These are phyloP conservation scores for Fusarium lateritium DNA, from an alignment of 2,329 filamentous ascomycete species.

Conservation along the genomic window DNA sequence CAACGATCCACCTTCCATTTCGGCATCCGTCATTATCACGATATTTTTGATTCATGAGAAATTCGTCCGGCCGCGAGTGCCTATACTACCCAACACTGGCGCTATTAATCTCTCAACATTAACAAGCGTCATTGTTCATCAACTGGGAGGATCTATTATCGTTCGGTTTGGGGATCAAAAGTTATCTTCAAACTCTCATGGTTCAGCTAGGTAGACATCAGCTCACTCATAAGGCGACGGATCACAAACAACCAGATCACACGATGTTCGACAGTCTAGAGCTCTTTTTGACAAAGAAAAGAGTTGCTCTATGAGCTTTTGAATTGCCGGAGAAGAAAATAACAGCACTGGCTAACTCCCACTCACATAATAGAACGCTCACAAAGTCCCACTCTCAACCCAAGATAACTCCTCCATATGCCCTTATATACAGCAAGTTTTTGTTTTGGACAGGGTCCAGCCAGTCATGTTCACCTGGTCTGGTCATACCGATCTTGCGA, in stretches of 20 bases:
- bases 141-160: not conserved
- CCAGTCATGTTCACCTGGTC: not conserved
- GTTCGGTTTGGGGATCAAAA: not conserved
- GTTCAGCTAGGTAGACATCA: not conserved
- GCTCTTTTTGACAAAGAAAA: not conserved
- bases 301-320: conserved; percentile 4
- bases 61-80: not conserved
- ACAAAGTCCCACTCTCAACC: not conserved
- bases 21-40: conserved; percentile 3
- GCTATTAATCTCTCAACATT: not conserved
- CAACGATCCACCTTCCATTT: conserved; percentile 39
- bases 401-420: conserved; percentile 1
- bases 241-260: not conserved
- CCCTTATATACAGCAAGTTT: conserved; percentile 7
- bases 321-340: conserved; percentile 2
- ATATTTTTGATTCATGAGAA: not conserved
- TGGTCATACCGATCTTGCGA: not conserved
- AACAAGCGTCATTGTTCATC: not conserved
- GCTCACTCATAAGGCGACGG: not conserved
- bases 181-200: not conserved
- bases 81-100: not conserved
- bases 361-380: conserved; percentile 22
- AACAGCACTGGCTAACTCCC: conserved; percentile 9
- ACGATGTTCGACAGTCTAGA: not conserved
- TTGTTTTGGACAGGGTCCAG: not conserved